Conservation (phyloP, 2,329 filamentous ascomycete genomes). For the Erysiphe pisi region DNA sequence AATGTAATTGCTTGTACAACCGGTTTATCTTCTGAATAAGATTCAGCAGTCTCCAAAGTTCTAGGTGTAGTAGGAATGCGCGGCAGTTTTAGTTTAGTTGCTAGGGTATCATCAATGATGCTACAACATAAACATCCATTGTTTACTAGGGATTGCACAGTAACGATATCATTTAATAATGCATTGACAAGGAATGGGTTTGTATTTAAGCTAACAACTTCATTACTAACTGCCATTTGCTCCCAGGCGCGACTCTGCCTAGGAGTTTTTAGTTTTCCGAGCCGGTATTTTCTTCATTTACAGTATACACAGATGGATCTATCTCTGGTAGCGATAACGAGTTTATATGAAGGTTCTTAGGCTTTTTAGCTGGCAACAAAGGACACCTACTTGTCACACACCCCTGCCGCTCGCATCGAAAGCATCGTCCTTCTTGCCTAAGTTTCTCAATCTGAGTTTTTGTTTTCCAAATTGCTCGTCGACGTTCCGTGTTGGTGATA, state of each 20-base stretch:
- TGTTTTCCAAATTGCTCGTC: not conserved
- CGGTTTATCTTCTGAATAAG: too few relatives aligned
- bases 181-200: not conserved
- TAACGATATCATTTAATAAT: not conserved
- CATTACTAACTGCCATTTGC: not conserved
- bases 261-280: slow-evolving; percentile 2
- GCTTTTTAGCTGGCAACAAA: not conserved
- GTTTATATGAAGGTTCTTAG: too few relatives aligned
- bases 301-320: not conserved
- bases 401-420: not conserved
- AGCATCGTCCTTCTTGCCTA: not conserved
- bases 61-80: too few relatives aligned
- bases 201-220: not conserved
- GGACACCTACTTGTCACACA: not conserved
- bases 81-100: too few relatives aligned
- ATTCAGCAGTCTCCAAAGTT: too few relatives aligned
- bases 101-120: too few relatives aligned
- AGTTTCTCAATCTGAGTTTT: not conserved
- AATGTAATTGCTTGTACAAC: too few relatives aligned
- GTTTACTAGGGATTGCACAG: not conserved
- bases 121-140: too few relatives aligned
- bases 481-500: not conserved
- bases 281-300: not conserved
- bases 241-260: not conserved
- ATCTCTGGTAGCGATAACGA: too few relatives aligned